These are phyloP conservation scores for Pseudoneurospora amorphoporcata DNA, from an alignment of 495 filamentous ascomycete genomes.

Conservation along the genomic window DNA sequence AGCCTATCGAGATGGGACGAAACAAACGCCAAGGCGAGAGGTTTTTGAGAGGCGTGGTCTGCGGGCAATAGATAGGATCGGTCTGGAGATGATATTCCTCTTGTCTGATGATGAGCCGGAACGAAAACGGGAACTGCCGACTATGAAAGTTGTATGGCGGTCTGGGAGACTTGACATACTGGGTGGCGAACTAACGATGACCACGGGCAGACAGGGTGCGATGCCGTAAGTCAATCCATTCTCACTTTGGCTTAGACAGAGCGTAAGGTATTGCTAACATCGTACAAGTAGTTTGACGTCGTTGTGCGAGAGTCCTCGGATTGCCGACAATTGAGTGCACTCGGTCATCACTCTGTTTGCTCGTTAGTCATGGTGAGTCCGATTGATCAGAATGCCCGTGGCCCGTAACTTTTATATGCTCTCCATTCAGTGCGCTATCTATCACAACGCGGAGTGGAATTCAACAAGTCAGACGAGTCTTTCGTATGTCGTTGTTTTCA, in stretches of 20 bases:
- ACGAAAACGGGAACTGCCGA: background rate
- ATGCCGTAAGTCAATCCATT: background rate
- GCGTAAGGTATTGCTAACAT: background rate
- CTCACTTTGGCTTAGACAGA: background rate
- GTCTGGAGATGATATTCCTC: background rate
- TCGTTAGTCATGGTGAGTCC: background rate
- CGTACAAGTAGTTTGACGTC: background rate
- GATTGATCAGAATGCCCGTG: background rate
- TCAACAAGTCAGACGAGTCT: background rate
- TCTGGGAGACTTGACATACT: background rate
- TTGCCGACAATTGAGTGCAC: background rate
- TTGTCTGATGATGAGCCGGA: background rate
- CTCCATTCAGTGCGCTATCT: background rate
- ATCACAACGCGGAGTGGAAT: background rate
- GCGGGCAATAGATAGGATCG: background rate
- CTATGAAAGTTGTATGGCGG: background rate
- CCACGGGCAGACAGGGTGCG: background rate
- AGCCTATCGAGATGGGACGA: background rate
- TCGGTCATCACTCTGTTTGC: background rate
- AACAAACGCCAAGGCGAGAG: background rate
- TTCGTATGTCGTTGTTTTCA: background rate
- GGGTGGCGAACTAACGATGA: background rate
- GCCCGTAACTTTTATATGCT: background rate
- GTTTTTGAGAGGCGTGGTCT: background rate
- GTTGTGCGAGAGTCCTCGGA: background rate